phyloP scores from a whole-genome alignment of 148 eudicot genomes.

The Rhododendron williamsianum region DNA sequence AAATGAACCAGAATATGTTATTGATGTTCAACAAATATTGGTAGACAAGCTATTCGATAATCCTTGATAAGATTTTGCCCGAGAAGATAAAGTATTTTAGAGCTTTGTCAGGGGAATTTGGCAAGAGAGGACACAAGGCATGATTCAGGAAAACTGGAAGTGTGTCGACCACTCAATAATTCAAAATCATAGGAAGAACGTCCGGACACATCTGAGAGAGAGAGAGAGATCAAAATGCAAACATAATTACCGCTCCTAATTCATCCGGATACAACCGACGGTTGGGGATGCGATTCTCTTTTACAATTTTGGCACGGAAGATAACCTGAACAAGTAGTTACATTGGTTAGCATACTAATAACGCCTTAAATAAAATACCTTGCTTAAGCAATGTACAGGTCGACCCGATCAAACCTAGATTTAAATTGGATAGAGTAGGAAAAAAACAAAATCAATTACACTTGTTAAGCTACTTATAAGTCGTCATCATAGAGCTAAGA shows the following conservation, averaged over 20 bases:
- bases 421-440: background rate
- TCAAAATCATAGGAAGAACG: background rate
- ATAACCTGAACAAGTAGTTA: constrained; percentile 50
- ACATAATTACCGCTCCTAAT: constrained; percentile 73
- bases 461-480: background rate
- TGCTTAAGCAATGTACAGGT: background rate
- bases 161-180: background rate
- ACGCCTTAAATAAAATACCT: background rate
- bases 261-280: constrained; percentile 89
- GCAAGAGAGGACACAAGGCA: background rate
- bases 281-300: constrained; percentile 60
- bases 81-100: background rate
- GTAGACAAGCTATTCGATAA: background rate
- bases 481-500: background rate
- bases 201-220: background rate
- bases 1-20: background rate
- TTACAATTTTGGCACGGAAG: constrained; percentile 90
- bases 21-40: background rate
- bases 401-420: background rate
- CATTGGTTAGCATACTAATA: background rate
- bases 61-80: background rate
- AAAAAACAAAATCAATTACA: background rate
- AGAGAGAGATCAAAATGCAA: background rate
- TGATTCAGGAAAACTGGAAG: background rate
- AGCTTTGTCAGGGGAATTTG: background rate